Conservation (phyloP, 176 grass and related monocot species). For the Aegilops longissima region DNA sequence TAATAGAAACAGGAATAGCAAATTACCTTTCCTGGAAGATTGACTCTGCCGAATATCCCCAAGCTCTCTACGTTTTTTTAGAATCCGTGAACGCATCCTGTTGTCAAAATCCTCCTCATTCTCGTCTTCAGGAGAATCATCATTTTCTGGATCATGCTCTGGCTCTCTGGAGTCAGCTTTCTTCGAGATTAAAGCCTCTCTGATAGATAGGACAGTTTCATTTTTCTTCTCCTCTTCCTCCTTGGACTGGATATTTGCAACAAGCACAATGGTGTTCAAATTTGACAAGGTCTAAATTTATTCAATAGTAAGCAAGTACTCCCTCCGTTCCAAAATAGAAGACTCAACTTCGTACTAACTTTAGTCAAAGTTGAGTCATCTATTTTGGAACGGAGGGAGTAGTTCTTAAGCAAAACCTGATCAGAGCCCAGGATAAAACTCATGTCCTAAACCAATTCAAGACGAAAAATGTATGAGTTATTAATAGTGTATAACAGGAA, state of each 20-base stretch:
- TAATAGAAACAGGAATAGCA: slow-evolving; percentile 21
- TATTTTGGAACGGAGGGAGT: no score
- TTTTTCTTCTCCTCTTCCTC: slow-evolving; percentile 83
- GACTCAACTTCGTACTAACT: no score
- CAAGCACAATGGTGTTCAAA: neutral
- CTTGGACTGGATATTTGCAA: slow-evolving; percentile 51
- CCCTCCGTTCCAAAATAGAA: no score
- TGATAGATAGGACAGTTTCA: slow-evolving; percentile 59
- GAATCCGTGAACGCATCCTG: slow-evolving; percentile 81
- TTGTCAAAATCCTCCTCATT: slow-evolving; percentile 86
- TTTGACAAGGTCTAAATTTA: slow-evolving; percentile 20
- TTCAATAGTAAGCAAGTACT: slow-evolving; percentile 19
- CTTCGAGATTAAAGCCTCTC: slow-evolving; percentile 76
- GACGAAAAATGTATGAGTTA: neutral
- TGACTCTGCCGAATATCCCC: slow-evolving; percentile 48
- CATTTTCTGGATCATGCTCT: slow-evolving; percentile 33
- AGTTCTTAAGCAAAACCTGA: slow-evolving; percentile 22
- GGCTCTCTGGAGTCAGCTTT: slow-evolving; percentile 52
- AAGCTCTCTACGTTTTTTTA: slow-evolving; percentile 80
- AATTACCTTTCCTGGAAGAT: slow-evolving; percentile 59
- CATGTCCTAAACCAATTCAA: neutral
- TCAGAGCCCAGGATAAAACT: slow-evolving; percentile 27
- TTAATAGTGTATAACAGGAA: neutral
- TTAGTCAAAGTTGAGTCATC: no score
- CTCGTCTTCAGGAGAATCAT: slow-evolving; percentile 63